A percentile compares a stretch with the other conserved stretches of the same genome.
Conservation (phyloP, 2,329 filamentous ascomycete genomes). For the Diplodia sapinea region DNA sequence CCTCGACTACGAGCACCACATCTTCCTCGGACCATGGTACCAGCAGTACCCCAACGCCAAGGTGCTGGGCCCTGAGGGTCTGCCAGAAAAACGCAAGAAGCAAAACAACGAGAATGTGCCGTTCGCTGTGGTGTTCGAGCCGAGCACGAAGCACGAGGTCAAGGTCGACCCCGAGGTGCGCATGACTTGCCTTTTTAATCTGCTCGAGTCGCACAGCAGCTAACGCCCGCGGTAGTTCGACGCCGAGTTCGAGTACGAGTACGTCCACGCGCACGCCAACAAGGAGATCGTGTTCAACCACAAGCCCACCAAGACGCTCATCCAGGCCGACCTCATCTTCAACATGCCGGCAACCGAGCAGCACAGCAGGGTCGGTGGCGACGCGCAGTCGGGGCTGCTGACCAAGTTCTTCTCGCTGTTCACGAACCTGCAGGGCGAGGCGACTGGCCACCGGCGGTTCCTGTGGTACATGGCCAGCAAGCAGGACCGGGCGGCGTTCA, state of each 20-base stretch:
- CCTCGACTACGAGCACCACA: slow-evolving; percentile 91
- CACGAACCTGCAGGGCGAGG: slow-evolving; percentile 65
- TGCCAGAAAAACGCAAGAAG: slow-evolving; percentile 79
- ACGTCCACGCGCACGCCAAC: slow-evolving; percentile 78
- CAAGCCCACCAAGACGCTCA: slow-evolving; percentile 76
- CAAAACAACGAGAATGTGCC: slow-evolving; percentile 63
- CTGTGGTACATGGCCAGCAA: slow-evolving; percentile 75
- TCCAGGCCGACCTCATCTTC: slow-evolving; percentile 90
- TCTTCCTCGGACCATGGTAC: slow-evolving; percentile 87
- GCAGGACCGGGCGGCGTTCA: slow-evolving; percentile 70
- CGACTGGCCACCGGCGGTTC: slow-evolving; percentile 79
- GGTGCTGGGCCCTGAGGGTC: slow-evolving; percentile 80
- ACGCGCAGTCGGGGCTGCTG: slow-evolving; percentile 62
- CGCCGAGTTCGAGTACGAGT: slow-evolving; percentile 82
- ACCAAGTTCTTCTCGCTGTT: slow-evolving; percentile 64
- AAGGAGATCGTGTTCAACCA: slow-evolving; percentile 89
- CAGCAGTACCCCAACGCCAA: slow-evolving; percentile 77
- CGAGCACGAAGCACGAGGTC: slow-evolving; percentile 43
- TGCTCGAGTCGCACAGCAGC: neutral
- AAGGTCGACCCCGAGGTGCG: slow-evolving; percentile 66
- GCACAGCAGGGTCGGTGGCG: slow-evolving; percentile 63
- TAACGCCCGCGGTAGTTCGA: slow-evolving; percentile 63
- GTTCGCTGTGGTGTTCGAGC: slow-evolving; percentile 68
- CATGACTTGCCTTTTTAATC: neutral
- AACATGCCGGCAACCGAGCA: slow-evolving; percentile 89